Conservation (phyloP, 768 basidiomycete species). For the Glaciozyma martinii region DNA sequence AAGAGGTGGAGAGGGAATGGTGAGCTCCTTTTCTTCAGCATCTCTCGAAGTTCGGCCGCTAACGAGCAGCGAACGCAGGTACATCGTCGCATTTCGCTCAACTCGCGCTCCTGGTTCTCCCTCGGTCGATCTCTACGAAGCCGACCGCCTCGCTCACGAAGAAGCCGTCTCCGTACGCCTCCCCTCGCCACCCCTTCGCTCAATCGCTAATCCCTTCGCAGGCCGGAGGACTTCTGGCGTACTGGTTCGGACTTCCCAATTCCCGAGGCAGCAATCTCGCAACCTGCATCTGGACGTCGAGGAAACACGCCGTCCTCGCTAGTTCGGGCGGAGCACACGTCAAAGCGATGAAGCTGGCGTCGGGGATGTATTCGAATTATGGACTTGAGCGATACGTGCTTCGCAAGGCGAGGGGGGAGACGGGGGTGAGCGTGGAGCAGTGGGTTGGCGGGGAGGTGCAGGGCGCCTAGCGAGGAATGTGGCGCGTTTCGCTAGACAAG, state of each 20-base stretch:
- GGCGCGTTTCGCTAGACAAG: too few species aligned
- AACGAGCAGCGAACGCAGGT: constrained; percentile 39
- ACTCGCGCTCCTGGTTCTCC: constrained; percentile 47
- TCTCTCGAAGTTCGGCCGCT: background rate
- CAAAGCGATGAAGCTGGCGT: constrained; percentile 71
- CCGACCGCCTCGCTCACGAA: constrained; percentile 79
- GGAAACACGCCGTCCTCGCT: constrained; percentile 70
- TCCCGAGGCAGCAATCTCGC: constrained; percentile 60
- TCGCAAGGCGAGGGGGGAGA: constrained; percentile 55
- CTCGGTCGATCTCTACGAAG: constrained; percentile 63
- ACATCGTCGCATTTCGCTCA: constrained; percentile 81
- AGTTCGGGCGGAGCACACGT: constrained; percentile 71
- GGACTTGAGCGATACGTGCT: constrained; percentile 66
- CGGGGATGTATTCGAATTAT: constrained; percentile 62
- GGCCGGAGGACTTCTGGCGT: constrained; percentile 58
- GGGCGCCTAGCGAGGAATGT: constrained; percentile 41
- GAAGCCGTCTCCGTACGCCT: constrained; percentile 74
- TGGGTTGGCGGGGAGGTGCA: constrained; percentile 61
- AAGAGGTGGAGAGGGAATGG: constrained; percentile 72
- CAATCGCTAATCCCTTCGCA: background rate
- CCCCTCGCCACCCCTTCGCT: background rate
- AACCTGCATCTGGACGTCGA: constrained; percentile 91
- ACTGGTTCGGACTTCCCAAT: constrained; percentile 51
- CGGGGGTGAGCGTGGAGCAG: constrained; percentile 50
- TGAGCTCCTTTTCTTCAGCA: constrained; percentile 21